These are phyloP conservation scores for Taphrina flavorubra DNA, from an alignment of 1,139 yeast genomes.

Conservation along the genomic window DNA sequence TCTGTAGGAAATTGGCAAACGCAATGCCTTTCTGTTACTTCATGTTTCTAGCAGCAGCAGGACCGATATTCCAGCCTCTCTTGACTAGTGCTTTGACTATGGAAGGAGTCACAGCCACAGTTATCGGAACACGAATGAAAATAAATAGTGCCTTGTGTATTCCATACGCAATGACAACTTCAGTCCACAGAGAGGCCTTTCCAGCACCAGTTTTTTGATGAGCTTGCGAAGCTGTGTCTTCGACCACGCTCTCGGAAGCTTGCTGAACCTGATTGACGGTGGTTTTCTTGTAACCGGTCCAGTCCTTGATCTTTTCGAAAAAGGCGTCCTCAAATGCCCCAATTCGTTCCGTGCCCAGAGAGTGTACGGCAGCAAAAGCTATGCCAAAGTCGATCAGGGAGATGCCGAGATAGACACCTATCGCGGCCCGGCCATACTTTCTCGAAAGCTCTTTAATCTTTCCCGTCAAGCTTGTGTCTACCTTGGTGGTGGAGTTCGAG, in stretches of 20 bases:
- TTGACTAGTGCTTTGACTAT: constrained; percentile 58
- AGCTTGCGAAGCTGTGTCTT: constrained; percentile 28
- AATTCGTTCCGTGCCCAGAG: constrained; percentile 81
- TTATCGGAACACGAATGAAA: constrained; percentile 80
- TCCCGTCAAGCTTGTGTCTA: constrained; percentile 37
- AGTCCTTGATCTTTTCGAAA: constrained; percentile 54
- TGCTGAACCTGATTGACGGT: constrained; percentile 27
- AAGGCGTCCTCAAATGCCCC: constrained; percentile 67
- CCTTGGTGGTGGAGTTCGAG: constrained; percentile 2
- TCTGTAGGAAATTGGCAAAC: no score
- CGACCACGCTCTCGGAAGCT: constrained; percentile 48
- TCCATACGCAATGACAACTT: constrained; percentile 89
- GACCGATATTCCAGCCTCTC: constrained; percentile 39
- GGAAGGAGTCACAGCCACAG: constrained; percentile 90
- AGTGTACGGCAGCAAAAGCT: constrained; percentile 80
- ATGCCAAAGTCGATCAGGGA: constrained; percentile 79
- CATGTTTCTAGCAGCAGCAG: constrained; percentile 16
- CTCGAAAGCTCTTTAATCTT: constrained; percentile 69
- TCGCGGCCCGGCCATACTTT: constrained; percentile 89
- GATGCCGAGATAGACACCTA: constrained; percentile 78
- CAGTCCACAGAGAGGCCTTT: constrained; percentile 55
- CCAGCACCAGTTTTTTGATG: constrained; percentile 26
- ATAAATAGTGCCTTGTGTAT: constrained; percentile 81
- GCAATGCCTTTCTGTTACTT: background rate
- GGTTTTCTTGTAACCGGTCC: constrained; percentile 50